phyloP scores from a whole-genome alignment of 805 yeast genomes.

The Metschnikowia amazonensis region DNA sequence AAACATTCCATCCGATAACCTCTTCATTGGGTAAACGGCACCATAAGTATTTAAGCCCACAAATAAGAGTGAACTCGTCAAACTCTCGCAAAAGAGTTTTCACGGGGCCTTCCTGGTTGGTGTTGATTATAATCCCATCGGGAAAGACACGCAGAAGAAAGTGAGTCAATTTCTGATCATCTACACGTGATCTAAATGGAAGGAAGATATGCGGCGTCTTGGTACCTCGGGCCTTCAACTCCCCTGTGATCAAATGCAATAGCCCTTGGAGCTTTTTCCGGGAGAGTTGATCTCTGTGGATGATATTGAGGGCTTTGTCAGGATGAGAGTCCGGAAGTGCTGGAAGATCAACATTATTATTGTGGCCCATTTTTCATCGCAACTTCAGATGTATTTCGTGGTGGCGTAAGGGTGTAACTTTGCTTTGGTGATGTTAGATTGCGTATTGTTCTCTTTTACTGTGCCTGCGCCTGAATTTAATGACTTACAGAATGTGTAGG shows the following conservation, averaged over 20 bases:
- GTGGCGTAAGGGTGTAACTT: neutral
- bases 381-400: neutral
- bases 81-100: constrained; percentile 43
- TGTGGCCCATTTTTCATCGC: constrained; percentile 4
- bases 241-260: constrained; percentile 68
- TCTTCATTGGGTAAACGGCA: constrained; percentile 75
- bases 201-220: constrained; percentile 70
- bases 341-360: constrained; percentile 15
- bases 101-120: constrained; percentile 31
- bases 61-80: constrained; percentile 68
- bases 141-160: constrained; percentile 61
- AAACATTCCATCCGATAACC: constrained; percentile 82
- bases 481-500: neutral
- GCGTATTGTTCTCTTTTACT: constrained; percentile 1
- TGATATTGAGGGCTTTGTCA: constrained; percentile 6
- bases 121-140: constrained; percentile 43
- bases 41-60: constrained; percentile 83
- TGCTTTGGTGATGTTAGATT: neutral
- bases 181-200: constrained; percentile 71
- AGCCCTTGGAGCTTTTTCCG: constrained; percentile 64
- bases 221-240: constrained; percentile 56
- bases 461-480: constrained; percentile 1
- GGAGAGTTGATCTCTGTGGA: constrained; percentile 42
- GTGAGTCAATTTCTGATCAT: constrained; percentile 54
- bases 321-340: constrained; percentile 13